Percentiles rank a stretch among this genome's conserved stretches.
Conservation (phyloP, 2,329 filamentous ascomycete species). For the Sclerotinia minor region DNA sequence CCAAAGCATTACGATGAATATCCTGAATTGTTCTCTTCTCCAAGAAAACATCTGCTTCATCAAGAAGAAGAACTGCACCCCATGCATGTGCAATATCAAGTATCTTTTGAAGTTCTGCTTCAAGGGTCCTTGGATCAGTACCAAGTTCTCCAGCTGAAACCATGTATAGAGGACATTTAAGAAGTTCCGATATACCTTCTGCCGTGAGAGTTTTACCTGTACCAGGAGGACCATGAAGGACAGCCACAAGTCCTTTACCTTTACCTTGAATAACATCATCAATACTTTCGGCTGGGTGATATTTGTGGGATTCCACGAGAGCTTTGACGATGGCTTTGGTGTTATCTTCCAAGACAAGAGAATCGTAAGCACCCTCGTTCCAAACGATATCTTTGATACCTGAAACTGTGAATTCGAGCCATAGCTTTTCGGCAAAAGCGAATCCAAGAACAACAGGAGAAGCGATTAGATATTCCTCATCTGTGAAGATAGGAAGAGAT, state of each 20-base stretch:
- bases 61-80: constrained; percentile 81
- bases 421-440: constrained; percentile 83
- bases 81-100: constrained; percentile 83
- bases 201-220: constrained; percentile 89
- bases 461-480: constrained; percentile 81
- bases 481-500: constrained; percentile 60
- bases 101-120: constrained; percentile 77
- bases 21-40: constrained; percentile 82
- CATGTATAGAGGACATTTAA: constrained; percentile 80
- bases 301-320: constrained; percentile 81
- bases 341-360: constrained; percentile 67
- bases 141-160: constrained; percentile 80
- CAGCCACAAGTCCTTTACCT: constrained; percentile 77
- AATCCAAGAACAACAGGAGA: constrained; percentile 86
- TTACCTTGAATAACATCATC: constrained; percentile 83
- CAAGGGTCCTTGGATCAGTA: constrained; percentile 71
- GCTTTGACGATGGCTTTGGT: constrained; percentile 72
- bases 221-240: constrained; percentile 82
- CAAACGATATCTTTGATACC: constrained; percentile 78
- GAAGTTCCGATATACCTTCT: constrained; percentile 80
- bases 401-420: constrained; percentile 84
- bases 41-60: constrained; percentile 83
- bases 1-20: constrained; percentile 80
- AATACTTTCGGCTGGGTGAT: constrained; percentile 76
- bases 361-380: constrained; percentile 81